phyloP scores from a whole-genome alignment of 2,329 filamentous ascomycete species.

The Sarocladiaceae sp. region DNA sequence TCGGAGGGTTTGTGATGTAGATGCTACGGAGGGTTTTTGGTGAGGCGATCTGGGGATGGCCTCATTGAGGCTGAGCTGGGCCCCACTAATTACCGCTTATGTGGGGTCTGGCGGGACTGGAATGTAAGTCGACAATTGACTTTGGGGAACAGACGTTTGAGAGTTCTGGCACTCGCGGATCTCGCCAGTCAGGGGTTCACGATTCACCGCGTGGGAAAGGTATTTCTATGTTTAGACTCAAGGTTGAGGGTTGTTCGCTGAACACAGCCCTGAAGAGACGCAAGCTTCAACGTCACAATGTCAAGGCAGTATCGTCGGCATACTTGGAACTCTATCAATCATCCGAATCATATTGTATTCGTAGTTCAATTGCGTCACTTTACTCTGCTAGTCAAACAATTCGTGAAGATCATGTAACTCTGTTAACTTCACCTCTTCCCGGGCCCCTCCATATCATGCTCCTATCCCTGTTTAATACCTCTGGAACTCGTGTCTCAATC shows the following conservation, averaged over 20 bases:
- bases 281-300: not conserved
- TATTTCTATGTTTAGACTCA: too few relatives aligned
- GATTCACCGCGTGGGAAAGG: not conserved
- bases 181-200: not conserved
- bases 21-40: not conserved
- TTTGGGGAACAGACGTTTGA: not conserved
- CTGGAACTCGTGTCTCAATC: too few relatives aligned
- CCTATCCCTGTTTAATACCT: too few relatives aligned
- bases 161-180: not conserved
- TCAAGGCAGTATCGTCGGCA: too few relatives aligned
- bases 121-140: not conserved
- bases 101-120: not conserved
- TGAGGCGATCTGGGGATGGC: not conserved
- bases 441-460: too few relatives aligned
- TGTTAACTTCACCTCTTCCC: too few relatives aligned
- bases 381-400: too few relatives aligned
- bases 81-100: not conserved
- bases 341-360: too few relatives aligned
- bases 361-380: too few relatives aligned
- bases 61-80: slow-evolving; percentile 1
- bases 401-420: too few relatives aligned
- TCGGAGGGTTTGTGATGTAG: slow-evolving; percentile 1
- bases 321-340: too few relatives aligned
- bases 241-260: too few relatives aligned
- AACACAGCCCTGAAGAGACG: not conserved